Percentiles rank a stretch among this genome's conserved stretches.
These are phyloP conservation scores for Taiozyma sp. DNA, from an alignment of 1,139 yeast genomes.

Conservation along the genomic window DNA sequence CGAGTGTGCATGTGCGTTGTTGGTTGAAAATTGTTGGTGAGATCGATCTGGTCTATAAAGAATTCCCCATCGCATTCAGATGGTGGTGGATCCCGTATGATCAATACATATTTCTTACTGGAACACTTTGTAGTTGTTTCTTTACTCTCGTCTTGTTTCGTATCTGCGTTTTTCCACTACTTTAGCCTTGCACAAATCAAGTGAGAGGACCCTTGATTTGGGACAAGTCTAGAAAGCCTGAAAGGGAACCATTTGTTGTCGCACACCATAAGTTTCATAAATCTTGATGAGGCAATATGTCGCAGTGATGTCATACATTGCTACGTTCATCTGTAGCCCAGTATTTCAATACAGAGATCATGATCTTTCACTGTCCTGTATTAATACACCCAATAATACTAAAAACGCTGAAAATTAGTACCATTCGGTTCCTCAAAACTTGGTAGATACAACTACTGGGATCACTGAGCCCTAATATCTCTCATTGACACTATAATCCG, in stretches of 20 bases:
- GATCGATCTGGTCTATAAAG: constrained; percentile 45
- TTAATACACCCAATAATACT: background rate
- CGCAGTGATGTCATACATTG: background rate
- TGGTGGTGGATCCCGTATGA: constrained; percentile 52
- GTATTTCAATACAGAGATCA: too few species aligned
- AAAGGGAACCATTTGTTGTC: too few species aligned
- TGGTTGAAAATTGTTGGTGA: constrained; percentile 31
- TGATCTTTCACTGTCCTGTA: background rate
- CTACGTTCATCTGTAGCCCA: background rate
- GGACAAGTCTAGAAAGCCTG: background rate
- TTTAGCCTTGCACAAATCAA: background rate
- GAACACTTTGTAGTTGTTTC: background rate
- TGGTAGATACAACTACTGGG: background rate
- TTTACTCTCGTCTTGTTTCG: background rate
- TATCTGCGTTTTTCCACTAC: background rate
- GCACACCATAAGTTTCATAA: too few species aligned
- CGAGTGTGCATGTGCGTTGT: constrained; percentile 4
- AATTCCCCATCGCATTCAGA: constrained; percentile 33
- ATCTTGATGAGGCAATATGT: too few species aligned
- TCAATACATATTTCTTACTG: constrained; percentile 37
- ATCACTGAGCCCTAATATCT: background rate
- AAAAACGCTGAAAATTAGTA: background rate
- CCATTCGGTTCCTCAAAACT: background rate
- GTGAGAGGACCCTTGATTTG: background rate
- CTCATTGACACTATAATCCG: too few species aligned